Percentiles rank a stretch among this genome's conserved stretches.
These are phyloP conservation scores for Pestalotiopsis fici DNA, from an alignment of 2,329 filamentous ascomycete species.

Conservation along the genomic window DNA sequence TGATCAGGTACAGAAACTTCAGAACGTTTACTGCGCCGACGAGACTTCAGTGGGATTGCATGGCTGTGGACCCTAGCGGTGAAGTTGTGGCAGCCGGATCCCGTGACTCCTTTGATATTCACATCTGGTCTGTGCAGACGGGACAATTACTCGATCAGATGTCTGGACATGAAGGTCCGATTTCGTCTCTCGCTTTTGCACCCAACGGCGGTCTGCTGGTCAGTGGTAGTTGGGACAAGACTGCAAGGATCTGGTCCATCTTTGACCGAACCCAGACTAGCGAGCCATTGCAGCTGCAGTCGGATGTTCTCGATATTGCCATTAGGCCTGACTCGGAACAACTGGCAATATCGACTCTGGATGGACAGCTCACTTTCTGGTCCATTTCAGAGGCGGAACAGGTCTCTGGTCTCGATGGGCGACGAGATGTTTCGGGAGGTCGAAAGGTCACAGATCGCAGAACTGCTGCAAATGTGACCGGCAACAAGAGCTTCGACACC, in stretches of 20 bases:
- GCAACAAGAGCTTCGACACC: conserved; percentile 86
- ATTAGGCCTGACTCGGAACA: conserved; percentile 90
- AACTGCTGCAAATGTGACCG: conserved; percentile 86
- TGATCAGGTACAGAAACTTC: conserved; percentile 96
- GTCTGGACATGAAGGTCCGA: conserved; percentile 89
- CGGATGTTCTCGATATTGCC: conserved; percentile 84
- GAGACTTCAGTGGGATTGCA: conserved; percentile 85
- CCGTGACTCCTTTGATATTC: conserved; percentile 93
- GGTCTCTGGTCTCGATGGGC: conserved; percentile 81
- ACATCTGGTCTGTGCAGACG: conserved; percentile 98
- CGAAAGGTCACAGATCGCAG: conserved; percentile 85
- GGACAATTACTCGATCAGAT: conserved; percentile 91
- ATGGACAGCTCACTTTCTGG: conserved; percentile 96
- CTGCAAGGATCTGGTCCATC: conserved; percentile 93
- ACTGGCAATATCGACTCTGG: conserved; percentile 86
- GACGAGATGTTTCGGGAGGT: conserved; percentile 89
- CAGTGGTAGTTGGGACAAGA: conserved; percentile 95
- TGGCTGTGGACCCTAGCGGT: conserved; percentile 95
- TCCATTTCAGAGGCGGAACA: conserved; percentile 86
- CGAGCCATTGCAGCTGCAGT: conserved; percentile 88
- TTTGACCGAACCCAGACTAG: conserved; percentile 93
- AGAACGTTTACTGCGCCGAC: conserved; percentile 94
- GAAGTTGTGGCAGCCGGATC: conserved; percentile 96
- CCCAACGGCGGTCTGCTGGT: conserved; percentile 82
- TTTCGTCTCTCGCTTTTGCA: conserved; percentile 85